phyloP scores from a whole-genome alignment of 1,284 basidiomycete genomes.

The Fomes fomentarius region DNA sequence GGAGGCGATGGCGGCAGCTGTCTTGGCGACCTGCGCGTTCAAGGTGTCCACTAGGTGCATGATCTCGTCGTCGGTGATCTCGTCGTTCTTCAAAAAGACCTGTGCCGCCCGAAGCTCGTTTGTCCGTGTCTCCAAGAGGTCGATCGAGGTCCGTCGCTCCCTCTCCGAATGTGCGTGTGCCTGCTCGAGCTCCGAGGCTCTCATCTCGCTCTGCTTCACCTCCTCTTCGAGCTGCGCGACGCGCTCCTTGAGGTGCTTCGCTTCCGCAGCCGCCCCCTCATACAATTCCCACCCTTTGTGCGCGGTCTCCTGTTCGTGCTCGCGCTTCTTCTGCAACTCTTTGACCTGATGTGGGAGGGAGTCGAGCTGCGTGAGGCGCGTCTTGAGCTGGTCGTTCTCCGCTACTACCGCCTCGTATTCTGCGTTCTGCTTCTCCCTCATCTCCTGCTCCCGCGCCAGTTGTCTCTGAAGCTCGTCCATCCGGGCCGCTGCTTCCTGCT shows the following conservation, averaged over 20 bases:
- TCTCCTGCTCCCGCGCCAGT: neutral
- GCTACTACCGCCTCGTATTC: neutral
- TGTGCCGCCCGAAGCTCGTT: conserved; percentile 30
- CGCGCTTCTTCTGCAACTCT: conserved; percentile 1
- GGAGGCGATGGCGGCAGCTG: conserved; percentile 21
- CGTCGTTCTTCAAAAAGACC: conserved; percentile 26
- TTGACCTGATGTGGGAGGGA: conserved; percentile 1
- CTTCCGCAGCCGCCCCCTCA: neutral
- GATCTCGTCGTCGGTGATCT: conserved; percentile 28
- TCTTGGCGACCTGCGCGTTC: conserved; percentile 27
- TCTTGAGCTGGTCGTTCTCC: conserved; percentile 1
- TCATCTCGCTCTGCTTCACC: neutral
- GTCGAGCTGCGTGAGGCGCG: conserved; percentile 3
- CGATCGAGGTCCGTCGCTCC: neutral
- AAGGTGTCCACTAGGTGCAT: conserved; percentile 20
- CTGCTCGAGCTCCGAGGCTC: conserved; percentile 2
- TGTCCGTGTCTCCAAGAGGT: conserved; percentile 21
- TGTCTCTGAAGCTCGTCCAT: neutral
- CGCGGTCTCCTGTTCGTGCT: neutral
- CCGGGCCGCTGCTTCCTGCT: neutral
- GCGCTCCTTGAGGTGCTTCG: neutral
- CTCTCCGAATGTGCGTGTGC: neutral
- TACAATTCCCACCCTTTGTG: conserved; percentile 5
- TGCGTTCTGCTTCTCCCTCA: neutral
- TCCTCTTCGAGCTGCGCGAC: conserved; percentile 3